phyloP scores from a whole-genome alignment of 768 basidiomycete genomes.

The Boletus rufocinnamomeus region DNA sequence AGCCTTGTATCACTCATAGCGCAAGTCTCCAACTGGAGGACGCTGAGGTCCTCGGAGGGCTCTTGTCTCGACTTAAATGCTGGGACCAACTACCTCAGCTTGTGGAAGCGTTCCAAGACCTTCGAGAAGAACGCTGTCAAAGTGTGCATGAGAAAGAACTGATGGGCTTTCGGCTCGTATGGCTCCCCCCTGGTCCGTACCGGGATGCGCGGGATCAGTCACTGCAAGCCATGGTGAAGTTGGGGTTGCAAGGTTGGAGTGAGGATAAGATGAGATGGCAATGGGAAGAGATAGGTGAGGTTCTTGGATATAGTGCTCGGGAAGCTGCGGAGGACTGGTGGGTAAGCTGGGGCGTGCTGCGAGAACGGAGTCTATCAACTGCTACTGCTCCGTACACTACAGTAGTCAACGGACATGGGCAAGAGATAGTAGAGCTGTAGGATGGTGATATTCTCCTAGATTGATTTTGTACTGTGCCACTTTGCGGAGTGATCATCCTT shows the following conservation, averaged over 20 bases:
- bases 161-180: conserved; percentile 43
- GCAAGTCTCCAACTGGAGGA: conserved; percentile 34
- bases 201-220: conserved; percentile 45
- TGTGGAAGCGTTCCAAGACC: conserved; percentile 55
- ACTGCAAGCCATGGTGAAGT: conserved; percentile 25
- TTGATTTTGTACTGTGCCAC: neutral
- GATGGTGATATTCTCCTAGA: neutral
- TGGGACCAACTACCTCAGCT: conserved; percentile 48
- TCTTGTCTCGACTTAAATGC: conserved; percentile 43
- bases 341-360: conserved; percentile 52
- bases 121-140: conserved; percentile 48
- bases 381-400: neutral
- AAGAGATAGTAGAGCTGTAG: conserved; percentile 1
- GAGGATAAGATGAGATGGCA: conserved; percentile 46
- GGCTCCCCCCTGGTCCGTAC: conserved; percentile 41
- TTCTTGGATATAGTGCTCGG: conserved; percentile 51
- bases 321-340: conserved; percentile 64
- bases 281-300: conserved; percentile 52
- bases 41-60: conserved; percentile 31
- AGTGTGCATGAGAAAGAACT: conserved; percentile 44
- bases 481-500: conserved; percentile 1
- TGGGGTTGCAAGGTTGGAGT: conserved; percentile 39
- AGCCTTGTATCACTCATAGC: conserved; percentile 49
- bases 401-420: neutral
- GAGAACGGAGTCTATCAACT: conserved; percentile 33